Conservation (phyloP, 2,329 filamentous ascomycete species). For the Ilyonectria mors-panacis region DNA sequence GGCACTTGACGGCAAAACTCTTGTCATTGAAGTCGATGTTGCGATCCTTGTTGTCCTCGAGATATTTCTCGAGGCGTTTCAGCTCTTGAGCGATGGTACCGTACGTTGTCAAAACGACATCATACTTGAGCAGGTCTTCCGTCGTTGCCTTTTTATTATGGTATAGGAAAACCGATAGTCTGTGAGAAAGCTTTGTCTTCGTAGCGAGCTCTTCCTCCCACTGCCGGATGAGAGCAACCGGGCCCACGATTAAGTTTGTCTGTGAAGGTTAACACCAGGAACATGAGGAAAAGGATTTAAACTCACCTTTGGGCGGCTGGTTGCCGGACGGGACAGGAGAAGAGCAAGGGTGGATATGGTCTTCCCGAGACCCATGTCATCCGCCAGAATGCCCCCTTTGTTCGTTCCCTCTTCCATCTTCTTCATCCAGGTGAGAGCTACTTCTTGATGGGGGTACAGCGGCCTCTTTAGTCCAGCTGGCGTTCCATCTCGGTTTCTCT, state of each 20-base stretch:
- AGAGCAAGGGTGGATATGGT: conserved; percentile 88
- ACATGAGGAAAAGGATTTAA: neutral
- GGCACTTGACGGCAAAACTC: conserved; percentile 58
- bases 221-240: conserved; percentile 84
- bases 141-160: conserved; percentile 77
- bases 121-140: conserved; percentile 75
- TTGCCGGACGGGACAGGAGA: conserved; percentile 77
- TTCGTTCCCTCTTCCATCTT: conserved; percentile 83
- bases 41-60: conserved; percentile 63
- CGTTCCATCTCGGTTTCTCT: conserved; percentile 76
- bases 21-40: conserved; percentile 56
- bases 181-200: conserved; percentile 74
- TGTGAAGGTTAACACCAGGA: conserved; percentile 58
- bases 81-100: conserved; percentile 77
- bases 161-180: conserved; percentile 77
- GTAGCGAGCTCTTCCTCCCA: conserved; percentile 86
- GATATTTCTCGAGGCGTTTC: conserved; percentile 71
- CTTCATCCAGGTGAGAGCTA: conserved; percentile 87
- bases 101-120: conserved; percentile 90
- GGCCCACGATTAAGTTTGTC: conserved; percentile 87
- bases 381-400: conserved; percentile 90
- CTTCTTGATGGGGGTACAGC: conserved; percentile 86
- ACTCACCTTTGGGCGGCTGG: conserved; percentile 55
- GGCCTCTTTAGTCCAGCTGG: conserved; percentile 77
- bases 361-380: conserved; percentile 95